These are phyloP conservation scores for Scutellaria minor DNA, from an alignment of 257 asterid genomes.

Conservation along the genomic window DNA sequence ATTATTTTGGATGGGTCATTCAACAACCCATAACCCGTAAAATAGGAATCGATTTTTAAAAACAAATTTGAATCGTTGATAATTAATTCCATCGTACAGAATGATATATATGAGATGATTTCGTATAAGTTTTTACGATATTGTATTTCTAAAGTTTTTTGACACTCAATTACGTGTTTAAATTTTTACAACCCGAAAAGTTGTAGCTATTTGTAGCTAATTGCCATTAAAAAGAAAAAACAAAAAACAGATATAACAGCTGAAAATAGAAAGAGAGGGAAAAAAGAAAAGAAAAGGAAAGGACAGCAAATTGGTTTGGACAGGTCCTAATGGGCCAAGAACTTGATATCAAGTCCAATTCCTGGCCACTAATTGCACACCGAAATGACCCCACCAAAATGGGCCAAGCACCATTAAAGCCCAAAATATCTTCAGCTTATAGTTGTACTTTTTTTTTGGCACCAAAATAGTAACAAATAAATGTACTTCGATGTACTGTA, in stretches of 20 bases:
- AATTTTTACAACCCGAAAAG: background rate
- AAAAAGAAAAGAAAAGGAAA: background rate
- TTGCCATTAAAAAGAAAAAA: background rate
- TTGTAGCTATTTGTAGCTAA: background rate
- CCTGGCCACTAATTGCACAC: background rate
- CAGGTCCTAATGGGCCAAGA: slow-evolving; percentile 24
- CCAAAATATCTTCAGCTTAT: slow-evolving; percentile 18
- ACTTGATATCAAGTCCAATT: background rate
- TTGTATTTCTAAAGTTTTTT: background rate
- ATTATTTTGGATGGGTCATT: too few species aligned
- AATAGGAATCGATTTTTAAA: too few species aligned
- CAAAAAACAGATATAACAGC: background rate
- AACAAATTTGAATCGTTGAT: too few species aligned
- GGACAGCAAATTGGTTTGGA: background rate
- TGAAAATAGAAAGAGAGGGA: background rate
- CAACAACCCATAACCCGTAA: too few species aligned
- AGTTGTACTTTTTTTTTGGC: background rate
- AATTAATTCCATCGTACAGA: too few species aligned
- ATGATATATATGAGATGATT: too few species aligned
- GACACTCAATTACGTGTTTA: background rate
- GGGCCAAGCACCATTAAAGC: slow-evolving; percentile 22
- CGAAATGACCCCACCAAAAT: slow-evolving; percentile 10
- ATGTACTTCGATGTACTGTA: background rate
- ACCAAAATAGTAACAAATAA: background rate
- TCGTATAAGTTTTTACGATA: too few species aligned